phyloP scores from a whole-genome alignment of 106 monocot species.

The Narthecium ossifragum region DNA sequence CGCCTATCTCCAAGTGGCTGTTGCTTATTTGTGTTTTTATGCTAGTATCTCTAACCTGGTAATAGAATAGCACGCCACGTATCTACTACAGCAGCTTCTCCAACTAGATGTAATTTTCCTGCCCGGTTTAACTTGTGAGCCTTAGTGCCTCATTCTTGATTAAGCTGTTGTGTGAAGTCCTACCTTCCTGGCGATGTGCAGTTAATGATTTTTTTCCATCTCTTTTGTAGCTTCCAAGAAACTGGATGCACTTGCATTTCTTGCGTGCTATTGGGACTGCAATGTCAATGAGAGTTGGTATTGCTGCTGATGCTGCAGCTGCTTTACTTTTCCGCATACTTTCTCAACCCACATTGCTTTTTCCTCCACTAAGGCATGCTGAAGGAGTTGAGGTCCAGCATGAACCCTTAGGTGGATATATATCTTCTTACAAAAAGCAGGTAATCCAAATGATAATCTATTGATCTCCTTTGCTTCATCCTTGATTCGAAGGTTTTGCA shows the following conservation, averaged over 20 bases:
- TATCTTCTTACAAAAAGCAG: constrained; percentile 71
- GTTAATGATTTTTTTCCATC: constrained; percentile 14
- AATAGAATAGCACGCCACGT: too few relatives aligned
- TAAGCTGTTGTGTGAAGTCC: too few relatives aligned
- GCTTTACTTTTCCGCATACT: constrained; percentile 94
- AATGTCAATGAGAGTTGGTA: constrained; percentile 94
- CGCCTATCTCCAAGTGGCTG: too few relatives aligned
- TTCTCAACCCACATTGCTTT: constrained; percentile 87
- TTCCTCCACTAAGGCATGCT: constrained; percentile 78
- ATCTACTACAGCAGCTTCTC: too few relatives aligned
- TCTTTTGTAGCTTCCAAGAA: constrained; percentile 72
- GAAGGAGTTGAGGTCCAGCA: constrained; percentile 77
- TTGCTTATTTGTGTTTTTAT: too few relatives aligned
- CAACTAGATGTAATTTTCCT: too few relatives aligned
- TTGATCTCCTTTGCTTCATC: background rate
- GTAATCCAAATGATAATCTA: constrained; percentile 16
- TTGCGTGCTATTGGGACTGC: constrained; percentile 95
- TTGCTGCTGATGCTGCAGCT: constrained; percentile 95
- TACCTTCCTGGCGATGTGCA: too few relatives aligned
- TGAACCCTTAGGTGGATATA: constrained; percentile 54
- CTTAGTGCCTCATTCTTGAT: too few relatives aligned
- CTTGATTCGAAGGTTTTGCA: background rate
- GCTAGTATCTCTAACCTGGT: too few relatives aligned
- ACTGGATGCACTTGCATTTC: constrained; percentile 98
- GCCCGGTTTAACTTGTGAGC: too few relatives aligned